Evolutionary conservation across 805 yeast species (phyloP), one percentile per base, ranked within the genome.

Genomic region (Ogataea nitratoaversa): DNA sequence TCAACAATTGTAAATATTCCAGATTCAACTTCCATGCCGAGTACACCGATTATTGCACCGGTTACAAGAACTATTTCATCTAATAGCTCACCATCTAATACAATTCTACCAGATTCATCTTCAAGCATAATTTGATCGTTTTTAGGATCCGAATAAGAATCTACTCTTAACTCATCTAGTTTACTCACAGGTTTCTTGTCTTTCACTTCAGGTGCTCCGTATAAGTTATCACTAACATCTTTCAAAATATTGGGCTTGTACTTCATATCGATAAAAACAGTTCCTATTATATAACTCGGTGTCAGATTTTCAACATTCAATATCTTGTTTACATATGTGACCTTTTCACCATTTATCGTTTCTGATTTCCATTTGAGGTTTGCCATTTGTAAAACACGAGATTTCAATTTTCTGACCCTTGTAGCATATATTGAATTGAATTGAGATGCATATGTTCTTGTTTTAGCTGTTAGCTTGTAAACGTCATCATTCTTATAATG

Each of bases 81-180:
- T 24, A 81, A 60, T 14, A 74, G 71, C 19, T 88, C 90, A 33
- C 77, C 77, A 36, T 76, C 79, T 18, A 93, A 63, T 24, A 78
- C 59, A 6, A 95, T 82, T 37, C 99, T 70, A 3, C 99, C 99
- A 40, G 89, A 79, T 54, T 89, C 96, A 62, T 93, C 99, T 60
- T 93, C 98, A 27, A 93, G 59, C 82, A 81, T 78, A 20, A 85
- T 55, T 47, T 71, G 75, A 54, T 82, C 86, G 13, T 75, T 59
- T 23, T 65, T 71, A 0, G 78, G 74, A 48, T 78, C 83, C 8
- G 71, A 65, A 44, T 82, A 83, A 22, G 78, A 60, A 6, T 66
- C 53, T 37, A 60, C 41, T 57, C 70, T 55, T 40, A 59, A 42
- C 34, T 55, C 46, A 25, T 60, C 58, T 14, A 59, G 41, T 18